Evolutionary conservation across 2,329 filamentous ascomycete genomes (phyloP), one percentile per base, ranked within the genome.

Genomic region (Fusarium transvaalense): DNA sequence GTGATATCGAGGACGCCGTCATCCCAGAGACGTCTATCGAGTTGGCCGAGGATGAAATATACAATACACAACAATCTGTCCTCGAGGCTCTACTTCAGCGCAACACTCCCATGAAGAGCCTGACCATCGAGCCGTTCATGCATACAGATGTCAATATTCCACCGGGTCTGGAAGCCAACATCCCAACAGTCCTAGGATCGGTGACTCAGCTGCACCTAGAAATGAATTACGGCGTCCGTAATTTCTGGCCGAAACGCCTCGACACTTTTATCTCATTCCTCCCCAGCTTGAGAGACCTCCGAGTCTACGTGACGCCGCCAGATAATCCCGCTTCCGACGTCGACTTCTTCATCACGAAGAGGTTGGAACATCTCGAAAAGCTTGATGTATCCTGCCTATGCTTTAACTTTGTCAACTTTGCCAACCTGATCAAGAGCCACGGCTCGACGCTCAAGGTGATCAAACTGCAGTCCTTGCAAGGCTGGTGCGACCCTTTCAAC

Each of bases 101-200:
- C 25, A 60, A 67, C 3, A 31, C 59, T 9, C 65, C 62, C 12
- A 52, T 76, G 29, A 59, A 69, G 31, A 63, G 56, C 12, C 32
- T 76, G n/a, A 59, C 61, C 10, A 37, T 76, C 5, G 57, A 75
- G 41, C 68, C 68, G 3, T 58, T 70, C 34, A 56, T 61, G 19
- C 55, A 66, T 25, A 50, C 35, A 8, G 25, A 57, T 17, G 35
- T 71, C 8, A 17, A 38, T 19, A 19, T 72, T 14, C 67, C 61
- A 5, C 52, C 54, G 4, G 43, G 13, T 4, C 10, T 57, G 15
- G 61, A 71, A 17, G 29, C 23, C 6, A 56, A 42, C 13, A 55
- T 51, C 8, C 27, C 54, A 9, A 59, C 34, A 9, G 65, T 47
- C 45, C 58, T 73, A 32, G 56, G 65, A 6, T 56, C 64, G 4